Evolutionary conservation across 192 early-diverging fungal species (phyloP).

Genomic region (Coemansia sp.): DNA sequence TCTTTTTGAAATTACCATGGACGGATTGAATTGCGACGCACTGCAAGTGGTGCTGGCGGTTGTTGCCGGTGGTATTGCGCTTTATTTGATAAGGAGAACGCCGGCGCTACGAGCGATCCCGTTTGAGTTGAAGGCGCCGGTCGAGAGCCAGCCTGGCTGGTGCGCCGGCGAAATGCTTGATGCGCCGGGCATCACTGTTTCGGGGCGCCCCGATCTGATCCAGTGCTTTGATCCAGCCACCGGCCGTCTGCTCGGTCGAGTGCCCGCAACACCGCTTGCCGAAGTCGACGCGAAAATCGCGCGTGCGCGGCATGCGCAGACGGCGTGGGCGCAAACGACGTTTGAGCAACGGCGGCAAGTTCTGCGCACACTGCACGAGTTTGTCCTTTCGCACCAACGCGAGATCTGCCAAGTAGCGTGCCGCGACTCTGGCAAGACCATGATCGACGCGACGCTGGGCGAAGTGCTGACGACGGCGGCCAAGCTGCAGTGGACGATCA

Average conservation of each 20-base stretch:
- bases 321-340: conserved; percentile 65
- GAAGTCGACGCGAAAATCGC: conserved; percentile 61
- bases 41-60: conserved; percentile 25
- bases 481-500: conserved; percentile 77
- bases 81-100: conserved; percentile 22
- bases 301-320: conserved; percentile 65
- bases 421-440: conserved; percentile 80
- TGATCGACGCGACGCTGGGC: conserved; percentile 80
- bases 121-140: conserved; percentile 41
- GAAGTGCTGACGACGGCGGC: conserved; percentile 80
- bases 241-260: conserved; percentile 66
- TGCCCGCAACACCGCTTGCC: conserved; percentile 57
- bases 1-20: conserved; percentile 6
- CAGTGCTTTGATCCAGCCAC: conserved; percentile 86
- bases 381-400: conserved; percentile 71
- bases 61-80: conserved; percentile 18
- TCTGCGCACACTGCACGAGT: conserved; percentile 69
- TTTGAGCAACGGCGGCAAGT: conserved; percentile 74
- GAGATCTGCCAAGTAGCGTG: conserved; percentile 69
- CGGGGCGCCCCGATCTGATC: conserved; percentile 52
- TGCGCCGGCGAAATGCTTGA: conserved; percentile 21
- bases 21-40: conserved; percentile 13
- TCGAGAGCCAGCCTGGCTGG: conserved; percentile 46
- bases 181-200: conserved; percentile 29
- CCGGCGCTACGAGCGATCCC: conserved; percentile 26